Conservation (phyloP, 495 filamentous ascomycete species). For the Bacidia gigantensis region DNA sequence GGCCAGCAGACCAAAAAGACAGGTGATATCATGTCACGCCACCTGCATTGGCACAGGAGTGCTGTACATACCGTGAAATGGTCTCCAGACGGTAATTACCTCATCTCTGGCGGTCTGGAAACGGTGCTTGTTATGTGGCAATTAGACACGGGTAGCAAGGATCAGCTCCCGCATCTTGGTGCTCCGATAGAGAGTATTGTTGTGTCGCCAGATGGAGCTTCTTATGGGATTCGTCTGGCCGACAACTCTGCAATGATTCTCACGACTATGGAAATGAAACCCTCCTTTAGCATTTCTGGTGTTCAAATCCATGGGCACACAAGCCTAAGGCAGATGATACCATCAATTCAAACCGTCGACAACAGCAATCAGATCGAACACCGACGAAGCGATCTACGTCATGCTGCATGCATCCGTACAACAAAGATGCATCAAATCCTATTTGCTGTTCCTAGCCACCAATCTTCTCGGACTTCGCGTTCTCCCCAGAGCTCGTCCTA, state of each 20-base stretch:
- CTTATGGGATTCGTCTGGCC: conserved; percentile 69
- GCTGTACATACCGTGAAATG: conserved; percentile 70
- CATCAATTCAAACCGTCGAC: conserved; percentile 11
- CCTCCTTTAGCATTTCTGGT: conserved; percentile 66
- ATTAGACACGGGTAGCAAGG: conserved; percentile 64
- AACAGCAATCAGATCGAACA: neutral
- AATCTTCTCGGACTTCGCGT: conserved; percentile 24
- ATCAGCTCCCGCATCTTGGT: conserved; percentile 77
- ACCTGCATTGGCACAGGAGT: conserved; percentile 82
- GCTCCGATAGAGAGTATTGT: conserved; percentile 70
- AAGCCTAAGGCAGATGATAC: conserved; percentile 5
- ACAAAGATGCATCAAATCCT: conserved; percentile 43
- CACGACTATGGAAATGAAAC: conserved; percentile 73
- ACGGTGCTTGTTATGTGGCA: conserved; percentile 94
- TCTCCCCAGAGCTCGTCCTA: conserved; percentile 34
- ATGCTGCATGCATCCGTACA: conserved; percentile 43
- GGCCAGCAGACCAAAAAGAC: conserved; percentile 22
- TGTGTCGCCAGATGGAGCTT: conserved; percentile 62
- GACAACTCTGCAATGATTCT: conserved; percentile 85
- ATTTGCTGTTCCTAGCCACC: conserved; percentile 40
- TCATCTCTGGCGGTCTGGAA: conserved; percentile 85
- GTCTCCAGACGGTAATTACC: conserved; percentile 89
- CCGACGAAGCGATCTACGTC: neutral
- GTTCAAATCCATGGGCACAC: conserved; percentile 46
- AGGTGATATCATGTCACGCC: conserved; percentile 31